Base-by-base conservation (phyloP, 1,284 basidiomycete genomes). In the Trametes hirsuta region DNA sequence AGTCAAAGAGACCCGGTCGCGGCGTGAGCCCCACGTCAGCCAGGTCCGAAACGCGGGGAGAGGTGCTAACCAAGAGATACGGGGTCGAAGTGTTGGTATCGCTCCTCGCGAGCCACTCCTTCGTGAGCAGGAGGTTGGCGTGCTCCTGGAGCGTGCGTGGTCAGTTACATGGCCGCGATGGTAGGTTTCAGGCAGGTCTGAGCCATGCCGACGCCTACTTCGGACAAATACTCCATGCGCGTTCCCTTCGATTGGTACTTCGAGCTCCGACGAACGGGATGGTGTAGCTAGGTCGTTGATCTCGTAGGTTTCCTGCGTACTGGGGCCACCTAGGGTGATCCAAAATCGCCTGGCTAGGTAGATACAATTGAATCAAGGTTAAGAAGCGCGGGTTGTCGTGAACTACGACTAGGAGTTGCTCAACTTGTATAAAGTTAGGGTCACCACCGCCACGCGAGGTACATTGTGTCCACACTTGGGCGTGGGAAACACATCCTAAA, bases 81-180 rank as follows among this genome's bases (percentile, higher is more conserved):
- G 88, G 84, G 3, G 77, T 83, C 2, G 88, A 85, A 8, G 75
- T 82, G 44, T 76, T 75, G 51, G 76, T 75, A 67, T 90, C 85
- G 56, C 82, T 76, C 72, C 87, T 88, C 24, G 83, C 83, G 14
- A 92, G 78, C 90, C 90, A 92, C 72, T 90, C 88, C 69, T 84
- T 88, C 56, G 75, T 74, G 30, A 88, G 73, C 41, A 92, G 78
- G 35, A 75, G 69, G 57, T 83, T 83, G 34, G 79, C 75, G 61
- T 85, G 79, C 48, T 84, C 82, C 90, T 91, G 63, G n/a, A 40
- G 35, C 41, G 35, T 34, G 36, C 34, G 11, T 48, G 41, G 46
- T 49, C 47, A 30, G 30, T 8, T 4, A 30, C 8, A 11, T 34
- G 42, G 46, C 24, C 55, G 55, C 53, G 40, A 55, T 47, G 40